These are phyloP conservation scores for Gastrodia elata DNA, from an alignment of 106 monocot genomes.

Conservation along the genomic window DNA sequence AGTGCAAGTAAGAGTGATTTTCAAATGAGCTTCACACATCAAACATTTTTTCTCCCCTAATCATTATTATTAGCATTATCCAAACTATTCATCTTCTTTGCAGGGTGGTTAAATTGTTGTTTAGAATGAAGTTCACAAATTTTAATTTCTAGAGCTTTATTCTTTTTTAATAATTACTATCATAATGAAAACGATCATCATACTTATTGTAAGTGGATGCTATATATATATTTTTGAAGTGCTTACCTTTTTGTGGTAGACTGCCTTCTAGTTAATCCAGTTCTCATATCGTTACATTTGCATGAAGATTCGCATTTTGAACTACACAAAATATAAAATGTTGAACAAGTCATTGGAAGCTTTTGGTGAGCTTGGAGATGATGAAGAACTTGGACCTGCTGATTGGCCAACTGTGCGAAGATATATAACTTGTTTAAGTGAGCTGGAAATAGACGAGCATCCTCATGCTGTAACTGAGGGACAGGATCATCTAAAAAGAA, in stretches of 20 bases:
- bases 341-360: constrained; percentile 59
- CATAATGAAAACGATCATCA: not conserved
- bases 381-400: constrained; percentile 73
- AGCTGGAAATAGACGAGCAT: constrained; percentile 37
- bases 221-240: not conserved
- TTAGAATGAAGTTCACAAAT: not conserved
- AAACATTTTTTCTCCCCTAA: too few species aligned
- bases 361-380: constrained; percentile 68
- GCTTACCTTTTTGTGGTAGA: not conserved
- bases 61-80: not conserved
- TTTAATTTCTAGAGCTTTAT: not conserved
- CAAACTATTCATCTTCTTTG: not conserved
- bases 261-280: not conserved
- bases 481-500: constrained; percentile 33
- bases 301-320: constrained; percentile 48
- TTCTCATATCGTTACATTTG: not conserved
- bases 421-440: constrained; percentile 51
- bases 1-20: too few species aligned
- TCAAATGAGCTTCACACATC: too few species aligned
- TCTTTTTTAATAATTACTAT: not conserved
- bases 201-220: not conserved
- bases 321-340: constrained; percentile 72
- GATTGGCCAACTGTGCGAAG: constrained; percentile 57
- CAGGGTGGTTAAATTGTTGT: not conserved
- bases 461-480: constrained; percentile 35